These are phyloP conservation scores for Venturia nashicola DNA, from an alignment of 2,329 filamentous ascomycete genomes.

Conservation along the genomic window DNA sequence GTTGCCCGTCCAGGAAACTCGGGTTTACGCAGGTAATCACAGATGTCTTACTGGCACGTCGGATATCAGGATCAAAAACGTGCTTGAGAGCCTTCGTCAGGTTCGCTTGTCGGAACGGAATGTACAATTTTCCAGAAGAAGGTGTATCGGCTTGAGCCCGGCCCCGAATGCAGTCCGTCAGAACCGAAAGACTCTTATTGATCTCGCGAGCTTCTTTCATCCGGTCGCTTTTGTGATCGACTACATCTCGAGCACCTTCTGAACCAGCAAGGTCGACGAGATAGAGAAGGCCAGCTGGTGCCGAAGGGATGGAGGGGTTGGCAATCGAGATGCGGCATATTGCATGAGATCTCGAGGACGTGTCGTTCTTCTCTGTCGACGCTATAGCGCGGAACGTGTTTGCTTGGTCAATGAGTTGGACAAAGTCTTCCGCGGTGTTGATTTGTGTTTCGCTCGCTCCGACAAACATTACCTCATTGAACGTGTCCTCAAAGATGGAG, in stretches of 20 bases:
- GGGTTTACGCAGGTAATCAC: neutral
- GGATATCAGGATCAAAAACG: conserved; percentile 1
- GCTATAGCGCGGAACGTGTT: conserved; percentile 85
- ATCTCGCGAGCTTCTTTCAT: conserved; percentile 94
- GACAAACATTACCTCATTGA: conserved; percentile 18
- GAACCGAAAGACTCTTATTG: conserved; percentile 62
- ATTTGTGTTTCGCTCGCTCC: neutral
- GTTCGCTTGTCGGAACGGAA: conserved; percentile 1
- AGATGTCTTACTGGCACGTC: neutral
- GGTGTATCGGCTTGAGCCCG: neutral
- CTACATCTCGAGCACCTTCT: conserved; percentile 61
- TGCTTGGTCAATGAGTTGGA: conserved; percentile 12
- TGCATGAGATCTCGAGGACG: conserved; percentile 74
- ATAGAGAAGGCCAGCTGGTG: conserved; percentile 85
- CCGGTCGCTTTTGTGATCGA: conserved; percentile 71
- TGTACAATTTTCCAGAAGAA: neutral
- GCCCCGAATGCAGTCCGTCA: conserved; percentile 3
- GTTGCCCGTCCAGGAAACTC: neutral
- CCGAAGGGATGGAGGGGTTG: conserved; percentile 69
- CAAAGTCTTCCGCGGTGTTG: neutral
- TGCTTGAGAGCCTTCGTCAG: conserved; percentile 6
- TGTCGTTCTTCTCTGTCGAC: conserved; percentile 89
- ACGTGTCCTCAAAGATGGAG: conserved; percentile 34
- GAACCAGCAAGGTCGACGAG: conserved; percentile 91
- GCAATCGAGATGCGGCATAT: conserved; percentile 80